phyloP scores from a whole-genome alignment of 2,329 filamentous ascomycete genomes.

The Aspergillus brasiliensis region DNA sequence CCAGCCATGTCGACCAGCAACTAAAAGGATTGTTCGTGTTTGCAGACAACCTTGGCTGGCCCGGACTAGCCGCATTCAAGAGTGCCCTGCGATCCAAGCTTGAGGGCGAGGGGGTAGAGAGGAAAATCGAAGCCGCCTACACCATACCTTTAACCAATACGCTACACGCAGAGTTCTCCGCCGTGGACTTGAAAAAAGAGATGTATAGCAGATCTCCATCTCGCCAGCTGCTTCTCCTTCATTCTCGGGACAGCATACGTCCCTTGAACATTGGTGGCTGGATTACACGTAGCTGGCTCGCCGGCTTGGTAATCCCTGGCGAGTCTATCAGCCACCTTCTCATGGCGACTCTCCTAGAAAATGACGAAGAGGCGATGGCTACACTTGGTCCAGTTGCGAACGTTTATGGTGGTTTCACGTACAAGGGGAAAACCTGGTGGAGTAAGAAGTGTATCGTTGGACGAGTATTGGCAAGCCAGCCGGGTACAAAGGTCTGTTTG shows the following conservation, averaged over 20 bases:
- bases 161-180: slow-evolving; percentile 4
- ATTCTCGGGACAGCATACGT: slow-evolving; percentile 16
- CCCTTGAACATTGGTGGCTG: slow-evolving; percentile 51
- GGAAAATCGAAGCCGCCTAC: slow-evolving; percentile 16
- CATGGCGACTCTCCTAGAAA: slow-evolving; percentile 59
- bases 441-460: slow-evolving; percentile 59
- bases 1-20: slow-evolving; percentile 44
- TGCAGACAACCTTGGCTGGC: slow-evolving; percentile 54
- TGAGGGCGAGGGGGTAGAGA: slow-evolving; percentile 20
- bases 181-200: slow-evolving; percentile 24
- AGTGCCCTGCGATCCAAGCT: slow-evolving; percentile 41
- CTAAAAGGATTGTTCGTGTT: slow-evolving; percentile 55
- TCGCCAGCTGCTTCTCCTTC: slow-evolving; percentile 33
- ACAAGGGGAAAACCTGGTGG: slow-evolving; percentile 56
- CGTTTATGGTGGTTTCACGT: slow-evolving; percentile 58
- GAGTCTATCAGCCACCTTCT: slow-evolving; percentile 56
- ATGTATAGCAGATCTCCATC: slow-evolving; percentile 35
- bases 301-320: slow-evolving; percentile 58
- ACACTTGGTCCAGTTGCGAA: slow-evolving; percentile 54
- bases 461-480: slow-evolving; percentile 52
- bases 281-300: slow-evolving; percentile 59
- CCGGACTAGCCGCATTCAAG: slow-evolving; percentile 43
- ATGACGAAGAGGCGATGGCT: slow-evolving; percentile 52
- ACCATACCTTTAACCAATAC: slow-evolving; percentile 14
- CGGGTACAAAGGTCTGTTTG: slow-evolving; percentile 54